A percentile compares a stretch with the other conserved stretches of the same genome.
Conservation (phyloP, 257 asterid species). For the Lycium ferocissimum region DNA sequence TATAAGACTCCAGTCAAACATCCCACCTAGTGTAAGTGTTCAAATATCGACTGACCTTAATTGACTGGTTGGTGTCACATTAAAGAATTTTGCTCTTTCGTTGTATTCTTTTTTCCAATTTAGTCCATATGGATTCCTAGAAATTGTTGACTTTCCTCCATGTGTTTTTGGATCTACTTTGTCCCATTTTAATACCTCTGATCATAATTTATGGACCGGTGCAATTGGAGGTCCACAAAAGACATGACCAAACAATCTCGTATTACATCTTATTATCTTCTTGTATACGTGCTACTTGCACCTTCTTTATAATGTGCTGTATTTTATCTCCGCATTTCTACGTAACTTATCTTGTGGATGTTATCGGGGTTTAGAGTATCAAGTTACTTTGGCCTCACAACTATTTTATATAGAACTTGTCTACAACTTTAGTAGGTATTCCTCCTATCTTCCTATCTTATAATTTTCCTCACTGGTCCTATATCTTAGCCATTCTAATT, state of each 20-base stretch:
- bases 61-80: background rate
- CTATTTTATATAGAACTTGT: background rate
- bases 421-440: background rate
- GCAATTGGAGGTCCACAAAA: background rate
- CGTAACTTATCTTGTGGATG: background rate
- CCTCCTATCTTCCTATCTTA: background rate
- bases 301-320: background rate
- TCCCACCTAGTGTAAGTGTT: background rate
- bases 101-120: background rate
- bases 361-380: background rate
- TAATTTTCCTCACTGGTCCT: background rate
- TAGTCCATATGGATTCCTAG: background rate
- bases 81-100: background rate
- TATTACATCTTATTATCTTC: background rate
- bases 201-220: background rate
- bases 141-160: constrained; percentile 2
- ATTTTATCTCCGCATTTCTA: background rate
- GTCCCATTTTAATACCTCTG: background rate
- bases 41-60: background rate
- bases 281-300: background rate
- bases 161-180: background rate
- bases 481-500: constrained; percentile 7
- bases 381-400: constrained; percentile 18
- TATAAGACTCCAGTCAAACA: background rate
- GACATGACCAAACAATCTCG: background rate